Percentiles rank a stretch among this genome's conserved stretches.
phyloP scores from a whole-genome alignment of 2,329 filamentous ascomycete species.

The Atkinsonella hypoxylon region DNA sequence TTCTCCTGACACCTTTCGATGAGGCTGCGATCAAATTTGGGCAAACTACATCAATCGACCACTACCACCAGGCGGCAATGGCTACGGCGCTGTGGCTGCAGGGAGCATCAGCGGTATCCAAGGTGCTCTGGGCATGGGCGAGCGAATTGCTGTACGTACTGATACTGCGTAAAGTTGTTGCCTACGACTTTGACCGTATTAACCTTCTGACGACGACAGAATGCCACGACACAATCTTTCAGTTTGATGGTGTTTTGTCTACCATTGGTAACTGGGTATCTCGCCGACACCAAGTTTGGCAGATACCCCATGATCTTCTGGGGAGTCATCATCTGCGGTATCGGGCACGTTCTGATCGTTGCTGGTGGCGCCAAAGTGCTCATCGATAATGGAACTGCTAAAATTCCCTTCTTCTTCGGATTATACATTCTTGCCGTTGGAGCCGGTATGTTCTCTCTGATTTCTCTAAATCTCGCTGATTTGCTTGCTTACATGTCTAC shows the following conservation, averaged over 20 bases:
- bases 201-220: conserved; percentile 25
- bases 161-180: neutral
- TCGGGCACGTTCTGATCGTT: conserved; percentile 59
- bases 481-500: neutral
- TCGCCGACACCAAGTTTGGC: conserved; percentile 58
- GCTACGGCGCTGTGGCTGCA: conserved; percentile 29
- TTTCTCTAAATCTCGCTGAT: too few relatives aligned
- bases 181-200: conserved; percentile 19
- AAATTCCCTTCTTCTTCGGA: conserved; percentile 49
- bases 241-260: conserved; percentile 45
- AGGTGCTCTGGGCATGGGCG: conserved; percentile 46
- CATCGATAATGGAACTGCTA: conserved; percentile 31
- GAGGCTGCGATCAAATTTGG: conserved; percentile 13
- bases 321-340: conserved; percentile 53
- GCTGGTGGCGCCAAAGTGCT: conserved; percentile 39
- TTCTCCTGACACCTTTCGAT: neutral
- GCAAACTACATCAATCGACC: conserved; percentile 51
- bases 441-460: conserved; percentile 30
- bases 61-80: conserved; percentile 38
- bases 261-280: conserved; percentile 40
- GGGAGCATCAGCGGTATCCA: conserved; percentile 32
- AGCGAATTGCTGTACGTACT: conserved; percentile 11
- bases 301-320: conserved; percentile 62
- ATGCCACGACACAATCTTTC: conserved; percentile 32
- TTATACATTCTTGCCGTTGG: conserved; percentile 43